Evolutionary conservation across 257 asterid species (phyloP).

Genomic region (Fraxinus excelsior): DNA sequence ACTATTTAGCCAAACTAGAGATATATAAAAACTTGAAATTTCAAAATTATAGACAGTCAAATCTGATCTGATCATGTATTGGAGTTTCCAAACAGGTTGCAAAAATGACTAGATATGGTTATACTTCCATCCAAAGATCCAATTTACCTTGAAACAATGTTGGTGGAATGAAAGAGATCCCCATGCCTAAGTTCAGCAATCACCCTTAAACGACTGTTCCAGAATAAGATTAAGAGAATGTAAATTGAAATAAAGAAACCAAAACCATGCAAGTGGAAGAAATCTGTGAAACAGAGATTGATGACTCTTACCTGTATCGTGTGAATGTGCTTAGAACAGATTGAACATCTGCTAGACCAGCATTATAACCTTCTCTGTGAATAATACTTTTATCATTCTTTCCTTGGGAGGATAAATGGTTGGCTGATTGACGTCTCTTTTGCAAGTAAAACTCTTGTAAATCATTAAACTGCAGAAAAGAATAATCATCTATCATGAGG

Average conservation of each 20-base stretch:
- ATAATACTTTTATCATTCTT: slow-evolving; percentile 38
- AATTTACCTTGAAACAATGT: slow-evolving; percentile 81
- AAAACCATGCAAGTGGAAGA: slow-evolving; percentile 18
- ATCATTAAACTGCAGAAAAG: slow-evolving; percentile 66
- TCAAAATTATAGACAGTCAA: not conserved
- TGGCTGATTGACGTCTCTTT: slow-evolving; percentile 60
- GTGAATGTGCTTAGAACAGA: slow-evolving; percentile 81
- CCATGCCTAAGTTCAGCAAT: slow-evolving; percentile 82
- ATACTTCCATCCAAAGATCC: not conserved
- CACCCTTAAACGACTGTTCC: slow-evolving; percentile 75
- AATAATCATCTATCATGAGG: slow-evolving; percentile 28
- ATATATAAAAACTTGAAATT: not conserved
- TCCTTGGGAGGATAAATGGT: slow-evolving; percentile 43
- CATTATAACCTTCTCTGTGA: slow-evolving; percentile 67
- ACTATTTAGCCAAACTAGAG: not conserved
- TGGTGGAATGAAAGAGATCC: slow-evolving; percentile 81
- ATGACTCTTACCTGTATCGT: slow-evolving; percentile 60
- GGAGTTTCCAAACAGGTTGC: not conserved
- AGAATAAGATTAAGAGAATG: slow-evolving; percentile 19
- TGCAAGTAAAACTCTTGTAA: slow-evolving; percentile 85
- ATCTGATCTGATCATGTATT: not conserved
- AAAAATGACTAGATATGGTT: slow-evolving; percentile 11
- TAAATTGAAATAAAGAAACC: slow-evolving; percentile 25
- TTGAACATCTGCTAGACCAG: slow-evolving; percentile 80
- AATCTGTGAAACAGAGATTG: slow-evolving; percentile 19